phyloP scores from a whole-genome alignment of 352 stramenopile species.

The Globisporangium parvum region DNA sequence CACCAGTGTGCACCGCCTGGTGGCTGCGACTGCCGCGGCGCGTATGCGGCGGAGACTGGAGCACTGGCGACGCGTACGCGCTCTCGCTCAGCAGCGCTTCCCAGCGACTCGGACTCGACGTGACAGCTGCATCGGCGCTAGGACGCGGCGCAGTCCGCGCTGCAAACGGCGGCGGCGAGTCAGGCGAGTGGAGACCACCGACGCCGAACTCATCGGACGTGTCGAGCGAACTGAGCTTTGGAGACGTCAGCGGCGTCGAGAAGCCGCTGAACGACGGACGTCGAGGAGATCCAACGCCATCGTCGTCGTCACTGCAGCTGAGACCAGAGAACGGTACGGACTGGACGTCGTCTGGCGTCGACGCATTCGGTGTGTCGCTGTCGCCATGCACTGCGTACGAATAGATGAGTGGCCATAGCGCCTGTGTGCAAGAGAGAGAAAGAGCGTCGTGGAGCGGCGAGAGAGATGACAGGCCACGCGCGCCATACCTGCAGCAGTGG shows the following conservation, averaged over 20 bases:
- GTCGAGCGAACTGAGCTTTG: constrained; percentile 48
- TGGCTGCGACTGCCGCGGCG: not conserved
- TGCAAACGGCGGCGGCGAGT: constrained; percentile 69
- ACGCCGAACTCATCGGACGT: constrained; percentile 46
- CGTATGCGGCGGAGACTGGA: constrained; percentile 38
- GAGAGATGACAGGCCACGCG: no score
- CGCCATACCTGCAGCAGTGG: no score
- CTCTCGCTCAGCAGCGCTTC: constrained; percentile 56
- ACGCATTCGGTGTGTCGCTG: constrained; percentile 17
- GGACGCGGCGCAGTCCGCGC: constrained; percentile 15
- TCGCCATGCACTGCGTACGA: no score
- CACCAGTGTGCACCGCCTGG: constrained; percentile 1
- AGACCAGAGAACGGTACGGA: constrained; percentile 25
- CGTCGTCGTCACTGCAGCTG: constrained; percentile 39
- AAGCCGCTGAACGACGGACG: constrained; percentile 43
- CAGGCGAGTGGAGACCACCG: constrained; percentile 28
- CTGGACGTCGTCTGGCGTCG: constrained; percentile 13
- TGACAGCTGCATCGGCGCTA: not conserved
- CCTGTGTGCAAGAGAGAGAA: no score
- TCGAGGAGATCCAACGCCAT: constrained; percentile 14
- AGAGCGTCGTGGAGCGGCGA: no score
- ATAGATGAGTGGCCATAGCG: no score
- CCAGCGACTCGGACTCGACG: constrained; percentile 60
- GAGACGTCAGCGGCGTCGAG: constrained; percentile 49
- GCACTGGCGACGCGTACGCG: constrained; percentile 46